Conservation (phyloP, 495 filamentous ascomycete genomes). For the Penicillium alfredii region DNA sequence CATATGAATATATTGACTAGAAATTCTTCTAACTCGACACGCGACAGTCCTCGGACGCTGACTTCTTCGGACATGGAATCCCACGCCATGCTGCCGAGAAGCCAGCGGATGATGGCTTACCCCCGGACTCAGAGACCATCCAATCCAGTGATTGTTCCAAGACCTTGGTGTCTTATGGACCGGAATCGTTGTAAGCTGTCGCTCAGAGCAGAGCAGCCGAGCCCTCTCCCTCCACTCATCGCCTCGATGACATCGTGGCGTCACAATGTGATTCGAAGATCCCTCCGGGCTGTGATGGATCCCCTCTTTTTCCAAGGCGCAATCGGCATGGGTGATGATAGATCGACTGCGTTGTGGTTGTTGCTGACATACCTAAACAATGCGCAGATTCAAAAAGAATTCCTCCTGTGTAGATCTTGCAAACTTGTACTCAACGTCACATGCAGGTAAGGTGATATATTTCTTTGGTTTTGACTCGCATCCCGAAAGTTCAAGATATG, state of each 20-base stretch:
- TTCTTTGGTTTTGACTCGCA: no score
- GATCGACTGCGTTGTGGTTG: no score
- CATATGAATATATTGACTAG: no score
- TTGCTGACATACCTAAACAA: no score
- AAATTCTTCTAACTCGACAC: no score
- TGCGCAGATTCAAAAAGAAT: no score
- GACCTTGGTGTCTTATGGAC: slow-evolving; percentile 7
- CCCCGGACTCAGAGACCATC: slow-evolving; percentile 3
- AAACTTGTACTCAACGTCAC: no score
- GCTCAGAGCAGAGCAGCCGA: slow-evolving; percentile 12
- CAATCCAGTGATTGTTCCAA: slow-evolving; percentile 10
- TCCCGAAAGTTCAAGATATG: no score
- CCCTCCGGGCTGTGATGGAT: slow-evolving; percentile 6
- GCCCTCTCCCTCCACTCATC: slow-evolving; percentile 3
- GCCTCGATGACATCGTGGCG: slow-evolving; percentile 17
- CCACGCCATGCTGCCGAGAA: slow-evolving; percentile 3
- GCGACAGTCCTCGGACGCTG: slow-evolving; percentile 12
- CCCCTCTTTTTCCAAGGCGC: slow-evolving; percentile 13
- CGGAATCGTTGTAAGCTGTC: slow-evolving; percentile 7
- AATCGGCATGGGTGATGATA: no score
- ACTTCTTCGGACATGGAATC: slow-evolving; percentile 14
- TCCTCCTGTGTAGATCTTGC: no score
- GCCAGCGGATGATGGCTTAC: slow-evolving; percentile 2
- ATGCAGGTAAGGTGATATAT: no score
- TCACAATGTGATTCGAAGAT: slow-evolving; percentile 7